Base-by-base conservation (phyloP, 805 yeast species). In the Clavispora santaluciae region DNA sequence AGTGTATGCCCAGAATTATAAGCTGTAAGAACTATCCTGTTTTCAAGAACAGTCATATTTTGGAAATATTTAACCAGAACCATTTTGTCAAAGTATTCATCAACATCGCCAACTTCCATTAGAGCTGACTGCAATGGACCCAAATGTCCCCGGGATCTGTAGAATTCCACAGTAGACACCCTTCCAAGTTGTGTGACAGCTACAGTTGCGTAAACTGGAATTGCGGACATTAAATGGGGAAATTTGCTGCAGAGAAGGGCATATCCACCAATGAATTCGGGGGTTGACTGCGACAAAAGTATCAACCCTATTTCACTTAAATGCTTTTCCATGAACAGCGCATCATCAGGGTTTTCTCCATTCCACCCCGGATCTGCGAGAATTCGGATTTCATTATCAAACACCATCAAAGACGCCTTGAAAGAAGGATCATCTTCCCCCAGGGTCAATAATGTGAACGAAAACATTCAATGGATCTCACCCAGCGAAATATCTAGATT, bases 1-100 rank as follows among this genome's bases (percentile, higher is more conserved):
- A 93, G 71, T 0, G 95, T 73, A 56, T 87, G 96, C 3, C 99
- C 99, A 0, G 97, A 82, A 59, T 86, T 89, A 51, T 81, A 80
- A 0, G 97, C 95, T 0, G 95, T 81, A 17, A 91, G 66, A 3
- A 77, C 69, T 26, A 82, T 59, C 23, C 82, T 86, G 43, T 78
- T 80, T 6, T 83, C 88, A 43, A 79, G 66, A 37, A 86, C 63
- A 33, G 73, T 73, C 11, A 83, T 69, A 2, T 86, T 76, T 59
- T 93, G 99, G 0, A 89, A 76, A 57, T 82, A 89, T 53, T 90
- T 91, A 36, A 93, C 66, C 1, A 84, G 66, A 4, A 60, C 69
- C 4, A 91, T 73, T 34, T 70, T 73, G 57, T 90, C 95, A 61
- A 89, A 91, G 45, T 82, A 78, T 36, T 75, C 79, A 51, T 90